Conservation (phyloP, 108 stramenopile species). For the Epithemia pelagica region DNA sequence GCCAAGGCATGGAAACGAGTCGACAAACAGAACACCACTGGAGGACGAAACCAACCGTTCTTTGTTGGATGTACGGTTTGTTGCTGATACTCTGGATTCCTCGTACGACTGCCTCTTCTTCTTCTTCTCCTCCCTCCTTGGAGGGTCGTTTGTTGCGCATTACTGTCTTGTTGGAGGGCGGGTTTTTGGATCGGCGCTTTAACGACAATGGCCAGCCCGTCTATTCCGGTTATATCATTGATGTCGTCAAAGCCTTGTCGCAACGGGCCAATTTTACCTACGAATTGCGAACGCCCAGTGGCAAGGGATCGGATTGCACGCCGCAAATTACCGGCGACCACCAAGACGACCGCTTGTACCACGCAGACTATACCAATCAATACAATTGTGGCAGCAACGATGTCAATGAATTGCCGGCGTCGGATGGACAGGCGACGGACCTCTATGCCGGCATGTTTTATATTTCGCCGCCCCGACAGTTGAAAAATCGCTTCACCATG, state of each 20-base stretch:
- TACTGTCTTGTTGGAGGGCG: conserved; percentile 19
- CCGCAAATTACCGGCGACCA: background rate
- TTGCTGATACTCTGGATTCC: too few species aligned
- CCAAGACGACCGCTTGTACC: background rate
- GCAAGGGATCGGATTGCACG: conserved; percentile 18
- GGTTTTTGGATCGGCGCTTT: conserved; percentile 11
- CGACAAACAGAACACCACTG: too few species aligned
- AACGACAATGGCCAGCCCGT: background rate
- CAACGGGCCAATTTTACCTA: conserved; percentile 22
- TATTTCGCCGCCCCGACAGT: conserved; percentile 18
- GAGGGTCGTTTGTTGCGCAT: conserved; percentile 11
- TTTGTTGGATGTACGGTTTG: too few species aligned
- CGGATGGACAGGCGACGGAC: conserved; percentile 14
- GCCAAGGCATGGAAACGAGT: too few species aligned
- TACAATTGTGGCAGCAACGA: conserved; percentile 25
- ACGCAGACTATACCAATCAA: conserved; percentile 14
- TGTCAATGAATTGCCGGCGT: conserved; percentile 18
- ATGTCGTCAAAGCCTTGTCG: conserved; percentile 12
- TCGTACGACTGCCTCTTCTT: too few species aligned
- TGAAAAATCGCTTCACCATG: conserved; percentile 19
- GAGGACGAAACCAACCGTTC: too few species aligned
- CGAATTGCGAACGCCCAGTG: conserved; percentile 21
- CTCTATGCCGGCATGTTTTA: conserved; percentile 27
- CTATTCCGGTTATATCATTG: conserved; percentile 16
- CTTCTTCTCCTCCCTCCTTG: background rate